phyloP scores from a whole-genome alignment of 225 moss, liverwort and hornwort genomes.

The Sphagnum contortum region DNA sequence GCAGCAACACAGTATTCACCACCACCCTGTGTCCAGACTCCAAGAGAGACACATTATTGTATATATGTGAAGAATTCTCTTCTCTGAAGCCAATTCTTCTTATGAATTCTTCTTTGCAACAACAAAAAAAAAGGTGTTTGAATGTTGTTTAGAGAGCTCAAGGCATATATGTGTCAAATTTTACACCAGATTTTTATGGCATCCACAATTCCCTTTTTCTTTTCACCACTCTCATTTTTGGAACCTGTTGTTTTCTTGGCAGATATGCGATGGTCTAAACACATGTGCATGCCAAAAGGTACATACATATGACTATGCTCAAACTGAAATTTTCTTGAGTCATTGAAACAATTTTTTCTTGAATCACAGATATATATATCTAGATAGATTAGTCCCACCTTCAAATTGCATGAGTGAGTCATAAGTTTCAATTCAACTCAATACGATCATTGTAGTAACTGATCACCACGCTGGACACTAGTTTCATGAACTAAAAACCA shows the following conservation, averaged over 20 bases:
- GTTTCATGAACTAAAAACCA: too few species aligned
- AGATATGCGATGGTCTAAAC: conserved; percentile 56
- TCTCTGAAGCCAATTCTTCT: not conserved
- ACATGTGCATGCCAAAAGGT: conserved; percentile 50
- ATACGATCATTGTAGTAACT: too few species aligned
- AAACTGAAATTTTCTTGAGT: not conserved
- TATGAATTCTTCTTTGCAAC: not conserved
- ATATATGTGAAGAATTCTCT: too few species aligned
- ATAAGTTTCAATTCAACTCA: too few species aligned
- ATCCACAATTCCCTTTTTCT: not conserved
- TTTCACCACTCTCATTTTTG: not conserved
- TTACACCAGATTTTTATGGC: not conserved
- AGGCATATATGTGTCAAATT: not conserved
- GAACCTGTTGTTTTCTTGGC: not conserved
- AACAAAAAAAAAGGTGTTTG: too few species aligned
- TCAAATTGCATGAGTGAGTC: too few species aligned
- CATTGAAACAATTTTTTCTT: not conserved
- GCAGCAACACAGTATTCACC: too few species aligned
- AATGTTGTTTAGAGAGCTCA: too few species aligned
- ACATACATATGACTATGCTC: not conserved
- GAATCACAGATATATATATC: not conserved
- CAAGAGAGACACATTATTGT: too few species aligned
- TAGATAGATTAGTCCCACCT: too few species aligned
- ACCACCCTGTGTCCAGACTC: too few species aligned
- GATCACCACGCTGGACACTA: too few species aligned